phyloP scores from a whole-genome alignment of 1,284 basidiomycete genomes.

The Leccinum pseudoinsigne region DNA sequence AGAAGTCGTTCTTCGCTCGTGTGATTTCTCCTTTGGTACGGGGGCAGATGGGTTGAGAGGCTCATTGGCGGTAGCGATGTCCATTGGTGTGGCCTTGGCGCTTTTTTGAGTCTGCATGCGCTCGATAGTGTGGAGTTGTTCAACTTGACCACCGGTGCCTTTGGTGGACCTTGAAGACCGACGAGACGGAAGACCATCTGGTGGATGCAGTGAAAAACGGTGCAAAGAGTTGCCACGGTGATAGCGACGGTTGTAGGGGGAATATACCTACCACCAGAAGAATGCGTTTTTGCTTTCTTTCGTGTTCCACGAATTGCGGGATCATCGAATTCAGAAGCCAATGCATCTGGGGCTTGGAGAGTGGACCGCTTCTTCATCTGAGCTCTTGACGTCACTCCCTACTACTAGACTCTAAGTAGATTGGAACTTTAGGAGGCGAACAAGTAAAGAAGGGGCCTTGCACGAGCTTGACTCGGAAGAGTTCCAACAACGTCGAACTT shows the following conservation, averaged over 20 bases:
- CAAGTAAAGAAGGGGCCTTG: neutral
- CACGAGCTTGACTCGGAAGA: too few relatives aligned
- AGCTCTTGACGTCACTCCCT: neutral
- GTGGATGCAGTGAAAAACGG: too few relatives aligned
- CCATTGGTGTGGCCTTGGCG: neutral
- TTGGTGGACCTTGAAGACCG: neutral
- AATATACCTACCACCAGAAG: neutral
- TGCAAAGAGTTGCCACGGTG: neutral
- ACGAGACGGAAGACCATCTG: neutral
- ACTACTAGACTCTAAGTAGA: neutral
- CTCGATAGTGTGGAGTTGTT: neutral
- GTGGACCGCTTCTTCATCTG: neutral
- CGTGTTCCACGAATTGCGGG: neutral
- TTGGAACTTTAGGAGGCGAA: neutral
- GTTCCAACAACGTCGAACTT: neutral
- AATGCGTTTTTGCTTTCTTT: neutral
- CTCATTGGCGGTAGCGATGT: neutral
- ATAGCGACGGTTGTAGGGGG: neutral
- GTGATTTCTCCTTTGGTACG: neutral
- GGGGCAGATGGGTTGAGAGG: neutral
- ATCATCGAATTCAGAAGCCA: neutral
- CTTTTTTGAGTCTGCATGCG: neutral
- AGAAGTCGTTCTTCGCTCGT: too few relatives aligned
- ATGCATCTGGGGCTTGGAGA: neutral
- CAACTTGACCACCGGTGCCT: neutral